Base-by-base conservation (phyloP, 768 basidiomycete genomes). In the Neoboletus magnificus region DNA sequence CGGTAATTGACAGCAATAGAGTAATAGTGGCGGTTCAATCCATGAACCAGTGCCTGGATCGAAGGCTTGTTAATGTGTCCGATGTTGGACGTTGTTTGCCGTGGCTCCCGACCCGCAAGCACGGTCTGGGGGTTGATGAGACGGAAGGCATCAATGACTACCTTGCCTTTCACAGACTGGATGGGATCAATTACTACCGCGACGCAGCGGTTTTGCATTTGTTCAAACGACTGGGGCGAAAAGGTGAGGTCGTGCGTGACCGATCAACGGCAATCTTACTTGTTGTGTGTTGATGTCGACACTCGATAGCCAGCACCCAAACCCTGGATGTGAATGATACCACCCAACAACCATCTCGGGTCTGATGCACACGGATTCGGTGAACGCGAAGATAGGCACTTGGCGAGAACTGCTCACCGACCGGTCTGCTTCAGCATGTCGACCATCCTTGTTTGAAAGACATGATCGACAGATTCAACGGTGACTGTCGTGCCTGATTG, bases 351-450 rank as follows among this genome's bases (percentile, higher is more conserved):
- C 97, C 86, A 89, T 91, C 77, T 98, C 97, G 32, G 96, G 91
- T 64, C 95, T 87, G 55, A 16, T 30, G 7, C 46, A 50, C 47
- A n/a, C 33, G 27, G 54, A 33, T 43, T 62, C 46, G 45, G 49
- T 53, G 48, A 46, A 50, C 43, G 33, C 29, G 27, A 35, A 15
- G 30, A 23, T 41, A 45, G 41, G 49, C 30, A 47, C 41, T 12
- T 44, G 52, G 32, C 62, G 27, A 55, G 46, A 44, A 58, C 41
- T 30, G 72, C 87, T 68, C 63, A 93, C 93, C 96, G 77, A 59
- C 97, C 97, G 0, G 97, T 99, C 77, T 98, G 97, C 75, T 99
- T 98, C 65, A 99, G 74, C 95, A 98, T 98, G 52, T 98, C 97
- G 48, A 97, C 77, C 97, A 98, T 98, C 74, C 88, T 98, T 4